A percentile compares a stretch with the other conserved stretches of the same genome.
Conservation (phyloP, 1,139 yeast genomes). For the Yamadazyma blattariae region DNA sequence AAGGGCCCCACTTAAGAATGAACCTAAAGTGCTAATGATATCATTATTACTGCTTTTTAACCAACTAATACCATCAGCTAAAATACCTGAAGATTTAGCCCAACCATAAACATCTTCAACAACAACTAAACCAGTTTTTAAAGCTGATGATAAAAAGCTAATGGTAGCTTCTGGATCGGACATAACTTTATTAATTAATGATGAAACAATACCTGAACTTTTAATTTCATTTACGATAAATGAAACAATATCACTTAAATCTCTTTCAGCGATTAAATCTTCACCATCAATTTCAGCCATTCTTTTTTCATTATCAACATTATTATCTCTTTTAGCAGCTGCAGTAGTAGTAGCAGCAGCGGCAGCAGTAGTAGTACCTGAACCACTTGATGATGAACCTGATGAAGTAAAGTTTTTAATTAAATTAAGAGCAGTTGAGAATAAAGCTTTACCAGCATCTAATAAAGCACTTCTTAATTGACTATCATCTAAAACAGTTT, state of each 20-base stretch:
- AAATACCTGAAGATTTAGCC: conserved; percentile 40
- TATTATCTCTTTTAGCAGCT: conserved; percentile 13
- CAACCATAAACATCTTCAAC: conserved; percentile 36
- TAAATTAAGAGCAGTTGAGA: conserved; percentile 33
- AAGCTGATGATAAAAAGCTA: conserved; percentile 31
- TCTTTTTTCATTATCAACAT: background rate
- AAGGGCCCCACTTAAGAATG: conserved; percentile 24
- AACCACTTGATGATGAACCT: conserved; percentile 16
- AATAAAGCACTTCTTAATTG: conserved; percentile 36
- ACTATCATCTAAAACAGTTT: conserved; percentile 30
- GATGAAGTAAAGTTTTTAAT: conserved; percentile 17
- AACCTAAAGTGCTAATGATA: conserved; percentile 12
- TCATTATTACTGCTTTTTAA: conserved; percentile 29
- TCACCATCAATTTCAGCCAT: conserved; percentile 12
- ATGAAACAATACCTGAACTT: conserved; percentile 35
- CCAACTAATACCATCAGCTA: conserved; percentile 29
- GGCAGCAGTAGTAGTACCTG: conserved; percentile 17
- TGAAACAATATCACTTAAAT: conserved; percentile 26
- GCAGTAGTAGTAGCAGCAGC: conserved; percentile 16
- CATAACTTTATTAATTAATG: conserved; percentile 32
- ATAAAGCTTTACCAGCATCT: conserved; percentile 32
- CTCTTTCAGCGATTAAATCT: conserved; percentile 41
- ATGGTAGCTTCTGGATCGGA: conserved; percentile 38
- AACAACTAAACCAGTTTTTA: conserved; percentile 32
- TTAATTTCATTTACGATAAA: conserved; percentile 28